Conservation (phyloP, 768 basidiomycete species). For the Lentinula boryana region DNA sequence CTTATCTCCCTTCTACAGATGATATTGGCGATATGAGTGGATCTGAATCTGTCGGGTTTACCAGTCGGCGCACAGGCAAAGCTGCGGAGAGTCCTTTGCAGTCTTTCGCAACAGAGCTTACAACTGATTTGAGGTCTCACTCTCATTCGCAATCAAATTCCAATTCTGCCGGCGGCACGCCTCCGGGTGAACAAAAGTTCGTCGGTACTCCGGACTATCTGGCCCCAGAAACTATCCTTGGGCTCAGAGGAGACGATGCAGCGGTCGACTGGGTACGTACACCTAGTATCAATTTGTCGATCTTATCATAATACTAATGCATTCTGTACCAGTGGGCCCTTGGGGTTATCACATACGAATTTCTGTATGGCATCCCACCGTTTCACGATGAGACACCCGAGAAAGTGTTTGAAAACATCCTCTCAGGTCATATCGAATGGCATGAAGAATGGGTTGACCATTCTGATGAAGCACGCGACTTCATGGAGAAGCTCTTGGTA, state of each 20-base stretch:
- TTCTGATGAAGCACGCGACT: conserved; percentile 81
- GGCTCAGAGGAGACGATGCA: conserved; percentile 90
- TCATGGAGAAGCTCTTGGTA: conserved; percentile 83
- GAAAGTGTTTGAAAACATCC: conserved; percentile 96
- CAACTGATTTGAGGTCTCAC: conserved; percentile 78
- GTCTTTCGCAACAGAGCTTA: conserved; percentile 82
- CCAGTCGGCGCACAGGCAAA: conserved; percentile 34
- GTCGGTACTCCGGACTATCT: conserved; percentile 98
- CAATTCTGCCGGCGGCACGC: conserved; percentile 44
- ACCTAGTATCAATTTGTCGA: conserved; percentile 2
- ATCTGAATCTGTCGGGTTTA: conserved; percentile 29
- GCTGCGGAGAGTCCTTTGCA: conserved; percentile 75
- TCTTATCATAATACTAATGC: not conserved
- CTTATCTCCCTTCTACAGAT: conserved; percentile 68
- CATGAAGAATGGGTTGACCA: conserved; percentile 90
- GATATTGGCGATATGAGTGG: conserved; percentile 74
- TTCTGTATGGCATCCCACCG: conserved; percentile 93
- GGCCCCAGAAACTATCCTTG: conserved; percentile 92
- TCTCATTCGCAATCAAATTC: conserved; percentile 43
- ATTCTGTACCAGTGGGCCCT: conserved; percentile 79
- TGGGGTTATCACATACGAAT: conserved; percentile 97
- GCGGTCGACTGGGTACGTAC: conserved; percentile 91
- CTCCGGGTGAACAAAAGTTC: conserved; percentile 86
- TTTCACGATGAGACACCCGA: conserved; percentile 98
- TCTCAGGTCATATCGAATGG: conserved; percentile 93